Evolutionary conservation across 2,329 filamentous ascomycete species (phyloP).

Genomic region (Coleophoma crateriformis): DNA sequence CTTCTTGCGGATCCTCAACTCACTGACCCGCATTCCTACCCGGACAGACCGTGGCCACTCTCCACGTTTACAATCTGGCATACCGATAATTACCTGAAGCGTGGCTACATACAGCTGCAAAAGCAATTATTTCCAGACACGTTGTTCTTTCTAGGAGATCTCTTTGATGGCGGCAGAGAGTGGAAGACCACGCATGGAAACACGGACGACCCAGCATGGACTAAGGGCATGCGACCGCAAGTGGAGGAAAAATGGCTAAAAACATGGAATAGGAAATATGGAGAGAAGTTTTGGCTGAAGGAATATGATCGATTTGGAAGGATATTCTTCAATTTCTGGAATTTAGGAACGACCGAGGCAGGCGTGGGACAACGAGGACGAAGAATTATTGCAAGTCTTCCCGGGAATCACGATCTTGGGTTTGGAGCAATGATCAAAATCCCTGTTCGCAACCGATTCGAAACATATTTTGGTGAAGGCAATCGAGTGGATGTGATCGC

Average conservation of each 20-base stretch:
- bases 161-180: constrained; percentile 94
- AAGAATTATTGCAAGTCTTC: constrained; percentile 78
- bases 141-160: constrained; percentile 84
- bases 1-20: constrained; percentile 70
- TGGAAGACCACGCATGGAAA: constrained; percentile 70
- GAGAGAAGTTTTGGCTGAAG: constrained; percentile 74
- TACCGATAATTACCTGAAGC: constrained; percentile 85
- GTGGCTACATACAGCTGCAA: constrained; percentile 77
- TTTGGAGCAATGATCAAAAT: constrained; percentile 82
- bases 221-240: constrained; percentile 41
- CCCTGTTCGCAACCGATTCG: constrained; percentile 76
- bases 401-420: constrained; percentile 92
- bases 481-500: constrained; percentile 88
- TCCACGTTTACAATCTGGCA: constrained; percentile 61
- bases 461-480: constrained; percentile 83
- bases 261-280: constrained; percentile 69
- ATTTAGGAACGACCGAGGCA: constrained; percentile 47
- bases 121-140: constrained; percentile 74
- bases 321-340: constrained; percentile 74
- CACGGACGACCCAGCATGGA: constrained; percentile 56
- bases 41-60: constrained; percentile 66
- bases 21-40: constrained; percentile 71
- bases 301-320: constrained; percentile 84
- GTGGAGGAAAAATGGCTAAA: constrained; percentile 52
- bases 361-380: constrained; percentile 59